Evolutionary conservation across 345 rosid genomes (phyloP), one percentile per base, ranked within the genome.

Genomic region (Hibiscus trionum): DNA sequence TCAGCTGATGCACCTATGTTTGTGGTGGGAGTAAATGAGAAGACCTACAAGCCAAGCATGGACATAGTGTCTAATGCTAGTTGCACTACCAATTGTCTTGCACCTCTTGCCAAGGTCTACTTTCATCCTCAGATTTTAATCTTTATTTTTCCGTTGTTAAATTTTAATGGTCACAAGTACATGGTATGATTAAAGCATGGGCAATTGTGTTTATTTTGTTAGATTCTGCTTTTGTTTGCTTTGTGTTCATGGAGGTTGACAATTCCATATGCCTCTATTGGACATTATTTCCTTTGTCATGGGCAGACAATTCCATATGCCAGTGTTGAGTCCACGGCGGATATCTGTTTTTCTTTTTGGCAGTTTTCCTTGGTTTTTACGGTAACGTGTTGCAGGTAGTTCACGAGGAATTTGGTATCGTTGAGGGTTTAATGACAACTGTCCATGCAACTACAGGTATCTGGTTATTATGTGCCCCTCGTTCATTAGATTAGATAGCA

Each of bases 1-100:
- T 95, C 99, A 47, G 94, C 94, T 50, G 96, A 95, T 79, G 99
- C 99, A 77, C 99, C 99, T 17, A 95, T 95, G 99, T 93, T 95
- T 83, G 99, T 93, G 72, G 88, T 95, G 47, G 99, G 99, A 56
- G 99, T 95, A 27, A 95, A 95, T 73, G 99, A 95, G 88, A 78
- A 84, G 73, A 77, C 88, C 56, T 95, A 95, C 87, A 77, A 83
- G 76, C 85, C 94, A 66, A 87, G 73, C 86, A 95, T 95, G 98
- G 91, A 95, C 69, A 76, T 95, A 70, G 98, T 96, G 78, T 96
- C 99, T 74, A 96, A 96, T 74, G 99, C 99, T 47, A 96, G 99
- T 80, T 96, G 99, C 81, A 96, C 99, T 44, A 96, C 99, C 77
- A 96, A 93, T 78, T 96, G 99, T 80, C 98, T 96, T 83, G 99